Conservation (phyloP, 306 rosid species). For the Cicer yamashitae region DNA sequence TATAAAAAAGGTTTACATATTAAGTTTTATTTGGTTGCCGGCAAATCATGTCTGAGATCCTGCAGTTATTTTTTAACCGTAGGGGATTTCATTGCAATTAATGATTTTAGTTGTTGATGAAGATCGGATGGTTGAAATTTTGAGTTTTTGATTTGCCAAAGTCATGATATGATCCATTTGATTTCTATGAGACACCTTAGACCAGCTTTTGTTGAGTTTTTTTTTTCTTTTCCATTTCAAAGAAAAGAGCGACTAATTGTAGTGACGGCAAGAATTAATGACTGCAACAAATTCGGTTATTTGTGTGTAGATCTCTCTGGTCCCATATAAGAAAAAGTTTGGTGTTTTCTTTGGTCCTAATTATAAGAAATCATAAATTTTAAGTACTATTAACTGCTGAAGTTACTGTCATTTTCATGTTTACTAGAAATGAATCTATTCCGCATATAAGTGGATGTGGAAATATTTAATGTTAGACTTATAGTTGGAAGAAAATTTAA, state of each 20-base stretch:
- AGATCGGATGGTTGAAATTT: too few relatives aligned
- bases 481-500: not conserved
- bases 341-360: slow-evolving; percentile 1
- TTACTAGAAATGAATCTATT: not conserved
- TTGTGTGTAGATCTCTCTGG: not conserved
- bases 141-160: not conserved
- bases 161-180: not conserved
- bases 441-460: not conserved
- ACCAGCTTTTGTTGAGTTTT: too few relatives aligned
- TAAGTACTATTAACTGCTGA: not conserved
- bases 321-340: not conserved
- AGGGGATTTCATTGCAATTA: not conserved
- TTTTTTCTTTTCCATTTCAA: too few relatives aligned
- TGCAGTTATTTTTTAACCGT: not conserved
- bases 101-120: not conserved
- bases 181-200: not conserved
- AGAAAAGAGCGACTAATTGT: not conserved
- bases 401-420: not conserved
- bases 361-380: too few relatives aligned
- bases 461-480: too few relatives aligned
- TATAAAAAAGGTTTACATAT: not conserved
- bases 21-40: not conserved
- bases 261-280: not conserved
- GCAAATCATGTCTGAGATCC: not conserved
- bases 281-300: not conserved